Evolutionary conservation across 2,329 filamentous ascomycete species (phyloP), one percentile per base, ranked within the genome.

Genomic region (Cucurbitaria berberidis): DNA sequence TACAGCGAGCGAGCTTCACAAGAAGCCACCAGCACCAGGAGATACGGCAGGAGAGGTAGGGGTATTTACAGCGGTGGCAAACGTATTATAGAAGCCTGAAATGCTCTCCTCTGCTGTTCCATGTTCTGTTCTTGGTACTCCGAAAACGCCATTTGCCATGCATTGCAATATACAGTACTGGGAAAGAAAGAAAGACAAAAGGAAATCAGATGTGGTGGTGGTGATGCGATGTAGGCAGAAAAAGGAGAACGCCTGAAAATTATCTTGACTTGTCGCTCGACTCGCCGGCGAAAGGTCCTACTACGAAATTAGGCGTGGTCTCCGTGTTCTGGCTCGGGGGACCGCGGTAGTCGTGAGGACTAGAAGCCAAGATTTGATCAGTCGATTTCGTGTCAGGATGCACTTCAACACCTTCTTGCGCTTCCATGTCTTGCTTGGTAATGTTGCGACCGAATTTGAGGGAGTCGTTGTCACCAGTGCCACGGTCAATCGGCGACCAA

Each of bases 401-500:
- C 5, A 80, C 67, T 34, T 81, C 78, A 45, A 81, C 68, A 47
- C 72, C 78, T 32, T 74, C 76, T 56, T 74, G 74, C 1, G 64
- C 63, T 49, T 80, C 79, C 0, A 80, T 63, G 39, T 81, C 78
- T 26, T 70, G 65, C 54, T 67, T 70, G 22, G 64, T 69, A 27
- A 66, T 60, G 27, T 66, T 63, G 18, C 65, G 72, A 10, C 67
- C 59, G 51, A 77, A 78, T 34, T 70, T 74, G 38, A 77, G 54
- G 7, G 76, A 77, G 48, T 76, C 75, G 24, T 77, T 75, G 45
- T 78, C 74, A 18, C 74, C 67, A 32, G 66, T 66, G 27, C 84
- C 77, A 11, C 18, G 36, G 54, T 87, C 86, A 48, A 86, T 83
- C 1, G 89, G 89, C 42, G 88, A 90, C 89, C 89, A 93, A 26